phyloP scores from a whole-genome alignment of 108 stramenopile species.

The Pseudonitzschia multiseries region DNA sequence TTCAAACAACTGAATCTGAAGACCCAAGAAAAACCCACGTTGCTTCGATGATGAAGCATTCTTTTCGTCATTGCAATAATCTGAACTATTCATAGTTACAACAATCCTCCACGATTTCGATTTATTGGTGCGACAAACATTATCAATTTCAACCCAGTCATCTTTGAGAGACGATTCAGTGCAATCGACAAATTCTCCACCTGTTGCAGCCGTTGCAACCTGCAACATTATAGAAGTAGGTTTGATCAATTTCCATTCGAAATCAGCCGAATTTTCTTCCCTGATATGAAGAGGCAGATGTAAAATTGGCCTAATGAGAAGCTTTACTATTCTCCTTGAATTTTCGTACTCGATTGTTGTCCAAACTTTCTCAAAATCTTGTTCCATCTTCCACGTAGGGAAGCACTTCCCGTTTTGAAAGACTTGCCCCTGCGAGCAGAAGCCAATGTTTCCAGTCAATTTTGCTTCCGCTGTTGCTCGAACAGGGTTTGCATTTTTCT shows the following conservation, averaged over 20 bases:
- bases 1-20: conserved; percentile 56
- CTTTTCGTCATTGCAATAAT: neutral
- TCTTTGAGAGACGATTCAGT: conserved; percentile 4
- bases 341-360: conserved; percentile 48
- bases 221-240: conserved; percentile 48
- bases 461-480: conserved; percentile 42
- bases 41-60: neutral
- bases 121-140: conserved; percentile 48
- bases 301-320: conserved; percentile 36
- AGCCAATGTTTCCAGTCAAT: conserved; percentile 47
- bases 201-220: conserved; percentile 43
- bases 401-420: conserved; percentile 32
- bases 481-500: conserved; percentile 49
- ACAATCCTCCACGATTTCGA: conserved; percentile 59
- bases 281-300: conserved; percentile 22
- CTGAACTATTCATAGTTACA: conserved; percentile 8
- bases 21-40: conserved; percentile 31
- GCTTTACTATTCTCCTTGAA: conserved; percentile 38
- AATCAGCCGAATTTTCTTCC: conserved; percentile 2
- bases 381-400: conserved; percentile 45
- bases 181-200: conserved; percentile 63
- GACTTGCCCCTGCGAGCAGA: conserved; percentile 23
- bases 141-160: conserved; percentile 33
- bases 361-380: conserved; percentile 34
- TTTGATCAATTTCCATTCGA: conserved; percentile 19